Base-by-base conservation (phyloP, 2,329 filamentous ascomycete species). In the Neofusicoccum cordaticola region DNA sequence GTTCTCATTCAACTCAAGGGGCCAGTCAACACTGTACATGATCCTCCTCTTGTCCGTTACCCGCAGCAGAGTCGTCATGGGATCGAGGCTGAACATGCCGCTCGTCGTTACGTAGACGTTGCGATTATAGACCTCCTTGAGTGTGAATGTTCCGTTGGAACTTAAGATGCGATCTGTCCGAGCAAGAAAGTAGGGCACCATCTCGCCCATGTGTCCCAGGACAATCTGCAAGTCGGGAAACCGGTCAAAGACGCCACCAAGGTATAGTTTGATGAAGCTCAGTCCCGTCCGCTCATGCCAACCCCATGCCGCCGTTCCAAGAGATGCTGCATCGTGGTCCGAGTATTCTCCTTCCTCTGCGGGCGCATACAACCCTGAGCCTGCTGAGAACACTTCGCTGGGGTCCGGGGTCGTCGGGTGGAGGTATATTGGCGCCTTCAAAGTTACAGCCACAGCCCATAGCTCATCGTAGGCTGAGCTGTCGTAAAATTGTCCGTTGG, bases 81-180 rank as follows among this genome's bases (percentile, higher is more conserved):
- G 82, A 64, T 75, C 77, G n/a, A 86, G 66, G 34, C 80, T 80
- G 71, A 82, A 85, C 64, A 82, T 80, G 2, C 85, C 85, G 61
- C 80, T 83, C 2, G 84, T 86, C 1, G 85, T 86, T 31, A 88
- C 71, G 81, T 83, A 87, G 11, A 87, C 73, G 65, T 88, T 88
- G 65, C 80, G 74, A 52, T 82, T 78, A 79, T 82, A 88, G 2
- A 86, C 83, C 12, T 84, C 75, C 13, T 73, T 69, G 52, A 87
- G 81, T 0, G 73, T 65, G 2, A 76, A 41, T 70, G 66, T 0
- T 71, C 58, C 31, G n/a, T 39, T 60, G 4, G 34, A 27, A n/a
- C 44, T 61, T 3, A 53, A 58, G 37, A 76, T 58, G 66, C 63
- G 62, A 7, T 72, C 63, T 56, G 82, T 78, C 2, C 85, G 78